phyloP scores from a whole-genome alignment of 495 filamentous ascomycete genomes.

The Mycothermus thermophilus region DNA sequence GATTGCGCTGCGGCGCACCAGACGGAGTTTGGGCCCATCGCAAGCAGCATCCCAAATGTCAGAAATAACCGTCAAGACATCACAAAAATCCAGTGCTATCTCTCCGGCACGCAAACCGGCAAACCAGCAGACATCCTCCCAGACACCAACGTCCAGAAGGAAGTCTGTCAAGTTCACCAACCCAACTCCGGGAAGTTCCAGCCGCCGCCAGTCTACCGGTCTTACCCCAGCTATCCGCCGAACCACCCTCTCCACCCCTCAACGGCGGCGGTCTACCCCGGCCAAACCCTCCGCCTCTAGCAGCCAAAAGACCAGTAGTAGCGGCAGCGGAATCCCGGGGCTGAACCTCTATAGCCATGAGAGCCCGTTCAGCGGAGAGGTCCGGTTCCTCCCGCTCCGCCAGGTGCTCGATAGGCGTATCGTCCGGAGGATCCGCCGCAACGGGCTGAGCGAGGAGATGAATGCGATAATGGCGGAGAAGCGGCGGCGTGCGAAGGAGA shows the following conservation, averaged over 20 bases:
- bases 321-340: conserved; percentile 19
- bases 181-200: conserved; percentile 36
- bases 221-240: conserved; percentile 54
- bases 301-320: no score
- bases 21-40: conserved; percentile 7
- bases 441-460: conserved; percentile 62
- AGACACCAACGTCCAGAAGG: conserved; percentile 28
- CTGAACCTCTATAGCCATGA: conserved; percentile 17
- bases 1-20: conserved; percentile 17
- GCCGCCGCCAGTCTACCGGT: conserved; percentile 40
- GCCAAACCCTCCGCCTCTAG: no score
- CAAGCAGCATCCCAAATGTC: no score
- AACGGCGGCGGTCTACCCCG: conserved; percentile 31
- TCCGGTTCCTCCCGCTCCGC: conserved; percentile 49
- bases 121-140: not conserved
- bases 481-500: conserved; percentile 25
- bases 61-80: not conserved
- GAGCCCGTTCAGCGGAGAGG: conserved; percentile 19
- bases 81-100: no score
- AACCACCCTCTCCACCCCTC: conserved; percentile 35
- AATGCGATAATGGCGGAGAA: conserved; percentile 50
- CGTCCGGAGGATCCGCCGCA: conserved; percentile 55
- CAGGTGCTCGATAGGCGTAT: conserved; percentile 56
- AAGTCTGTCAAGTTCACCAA: conserved; percentile 61
- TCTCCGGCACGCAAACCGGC: no score